Conservation (phyloP, 352 stramenopile species). For the Phytophthora meadii region DNA sequence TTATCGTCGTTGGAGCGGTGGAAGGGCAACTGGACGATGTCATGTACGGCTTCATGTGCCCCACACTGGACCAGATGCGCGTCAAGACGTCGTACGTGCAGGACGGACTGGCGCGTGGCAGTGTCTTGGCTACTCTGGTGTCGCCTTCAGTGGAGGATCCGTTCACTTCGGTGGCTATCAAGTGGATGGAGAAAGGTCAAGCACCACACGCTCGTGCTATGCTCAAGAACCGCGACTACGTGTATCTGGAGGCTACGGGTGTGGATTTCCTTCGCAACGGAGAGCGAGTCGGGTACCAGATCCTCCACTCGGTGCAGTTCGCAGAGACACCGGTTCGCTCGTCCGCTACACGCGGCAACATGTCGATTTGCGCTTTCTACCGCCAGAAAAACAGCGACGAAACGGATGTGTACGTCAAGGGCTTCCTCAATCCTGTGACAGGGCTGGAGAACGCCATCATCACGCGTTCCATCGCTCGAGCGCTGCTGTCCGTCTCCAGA, state of each 20-base stretch:
- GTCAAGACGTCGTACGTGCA: constrained; percentile 55
- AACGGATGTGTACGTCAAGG: constrained; percentile 43
- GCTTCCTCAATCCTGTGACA: constrained; percentile 35
- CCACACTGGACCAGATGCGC: constrained; percentile 44
- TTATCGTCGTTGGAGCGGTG: constrained; percentile 43
- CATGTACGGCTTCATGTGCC: constrained; percentile 39
- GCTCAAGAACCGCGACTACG: constrained; percentile 59
- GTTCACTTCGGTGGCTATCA: constrained; percentile 48
- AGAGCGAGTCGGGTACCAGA: constrained; percentile 64
- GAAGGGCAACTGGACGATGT: constrained; percentile 51
- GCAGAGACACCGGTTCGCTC: constrained; percentile 35
- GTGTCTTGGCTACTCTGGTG: constrained; percentile 47
- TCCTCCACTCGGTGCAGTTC: constrained; percentile 68
- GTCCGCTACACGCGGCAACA: constrained; percentile 34
- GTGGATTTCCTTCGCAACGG: constrained; percentile 53
- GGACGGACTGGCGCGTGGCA: constrained; percentile 39
- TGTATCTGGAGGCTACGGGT: constrained; percentile 57
- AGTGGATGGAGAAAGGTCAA: constrained; percentile 55
- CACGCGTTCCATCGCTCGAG: constrained; percentile 36
- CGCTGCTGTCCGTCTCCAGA: constrained; percentile 36
- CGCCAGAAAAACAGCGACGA: constrained; percentile 39
- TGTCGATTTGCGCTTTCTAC: constrained; percentile 47
- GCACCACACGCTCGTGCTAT: constrained; percentile 38
- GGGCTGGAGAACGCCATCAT: constrained; percentile 50
- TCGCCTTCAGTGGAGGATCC: constrained; percentile 40